Conservation (phyloP, 495 filamentous ascomycete genomes). For the Aspergillus wentii region DNA sequence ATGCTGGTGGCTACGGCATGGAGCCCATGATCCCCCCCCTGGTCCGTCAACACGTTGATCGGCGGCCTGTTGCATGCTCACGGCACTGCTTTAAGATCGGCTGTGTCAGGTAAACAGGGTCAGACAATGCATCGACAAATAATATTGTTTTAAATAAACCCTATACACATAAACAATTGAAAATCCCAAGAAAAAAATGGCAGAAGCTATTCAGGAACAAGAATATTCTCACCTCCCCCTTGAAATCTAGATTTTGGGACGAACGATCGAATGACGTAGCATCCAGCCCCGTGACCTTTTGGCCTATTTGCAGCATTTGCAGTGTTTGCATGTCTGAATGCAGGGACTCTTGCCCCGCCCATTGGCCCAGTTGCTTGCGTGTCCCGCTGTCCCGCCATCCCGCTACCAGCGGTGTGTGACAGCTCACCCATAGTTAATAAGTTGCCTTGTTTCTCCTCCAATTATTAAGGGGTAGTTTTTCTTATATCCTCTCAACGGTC, state of each 20-base stretch:
- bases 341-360: slow-evolving; percentile 10
- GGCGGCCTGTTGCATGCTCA: slow-evolving; percentile 21
- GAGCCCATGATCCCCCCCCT: slow-evolving; percentile 14
- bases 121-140: not conserved
- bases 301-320: not conserved
- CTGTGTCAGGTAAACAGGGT: not conserved
- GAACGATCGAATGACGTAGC: no score
- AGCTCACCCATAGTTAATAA: slow-evolving; percentile 13
- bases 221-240: not conserved
- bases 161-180: not conserved
- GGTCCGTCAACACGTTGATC: slow-evolving; percentile 9
- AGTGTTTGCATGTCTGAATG: no score
- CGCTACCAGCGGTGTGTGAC: slow-evolving; percentile 17
- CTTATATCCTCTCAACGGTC: slow-evolving; percentile 7
- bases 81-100: slow-evolving; percentile 13
- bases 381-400: slow-evolving; percentile 19
- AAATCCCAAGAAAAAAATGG: no score
- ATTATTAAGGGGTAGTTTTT: no score
- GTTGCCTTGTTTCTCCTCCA: slow-evolving; percentile 3
- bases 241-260: not conserved
- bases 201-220: no score
- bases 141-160: no score
- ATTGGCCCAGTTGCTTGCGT: slow-evolving; percentile 24
- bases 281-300: no score
- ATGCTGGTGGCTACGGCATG: slow-evolving; percentile 21